A percentile compares a stretch with the other conserved stretches of the same genome.
phyloP scores from a whole-genome alignment of 257 asterid genomes.

The Solanum medicagineum region DNA sequence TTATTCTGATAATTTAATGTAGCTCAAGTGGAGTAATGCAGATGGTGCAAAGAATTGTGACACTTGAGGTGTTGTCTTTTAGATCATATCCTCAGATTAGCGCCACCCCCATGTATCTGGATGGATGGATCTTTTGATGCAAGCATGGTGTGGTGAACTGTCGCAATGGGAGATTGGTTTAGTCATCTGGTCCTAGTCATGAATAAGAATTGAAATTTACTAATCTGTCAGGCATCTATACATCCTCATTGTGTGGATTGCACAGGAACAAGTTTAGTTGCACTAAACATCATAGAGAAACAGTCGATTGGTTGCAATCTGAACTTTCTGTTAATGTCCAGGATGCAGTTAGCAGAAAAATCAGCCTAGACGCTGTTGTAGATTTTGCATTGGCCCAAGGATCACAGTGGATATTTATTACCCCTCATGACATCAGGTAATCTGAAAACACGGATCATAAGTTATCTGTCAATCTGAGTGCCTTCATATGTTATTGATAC shows the following conservation, averaged over 20 bases:
- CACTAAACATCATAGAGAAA: background rate
- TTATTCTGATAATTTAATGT: background rate
- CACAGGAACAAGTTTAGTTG: background rate
- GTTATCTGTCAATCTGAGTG: background rate
- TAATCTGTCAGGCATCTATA: background rate
- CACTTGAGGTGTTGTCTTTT: background rate
- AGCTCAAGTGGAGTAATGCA: background rate
- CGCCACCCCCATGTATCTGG: background rate
- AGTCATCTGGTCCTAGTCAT: background rate
- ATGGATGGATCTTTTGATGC: background rate
- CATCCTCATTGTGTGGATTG: background rate
- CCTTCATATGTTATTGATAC: background rate
- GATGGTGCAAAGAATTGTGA: background rate
- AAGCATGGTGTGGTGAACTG: background rate
- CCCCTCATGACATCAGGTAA: slow-evolving; percentile 95
- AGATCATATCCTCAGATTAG: background rate
- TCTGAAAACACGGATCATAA: background rate
- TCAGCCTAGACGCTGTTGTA: slow-evolving; percentile 81
- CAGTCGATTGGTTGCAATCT: background rate
- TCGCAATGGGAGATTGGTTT: background rate
- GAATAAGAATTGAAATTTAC: background rate
- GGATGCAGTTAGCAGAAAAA: slow-evolving; percentile 98
- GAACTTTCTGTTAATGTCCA: slow-evolving; percentile 8
- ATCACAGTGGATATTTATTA: slow-evolving; percentile 93
- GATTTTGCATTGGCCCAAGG: slow-evolving; percentile 92